Evolutionary conservation across 257 asterid genomes (phyloP), one percentile per base, ranked within the genome.

Genomic region (Lithospermum erythrorhizon): DNA sequence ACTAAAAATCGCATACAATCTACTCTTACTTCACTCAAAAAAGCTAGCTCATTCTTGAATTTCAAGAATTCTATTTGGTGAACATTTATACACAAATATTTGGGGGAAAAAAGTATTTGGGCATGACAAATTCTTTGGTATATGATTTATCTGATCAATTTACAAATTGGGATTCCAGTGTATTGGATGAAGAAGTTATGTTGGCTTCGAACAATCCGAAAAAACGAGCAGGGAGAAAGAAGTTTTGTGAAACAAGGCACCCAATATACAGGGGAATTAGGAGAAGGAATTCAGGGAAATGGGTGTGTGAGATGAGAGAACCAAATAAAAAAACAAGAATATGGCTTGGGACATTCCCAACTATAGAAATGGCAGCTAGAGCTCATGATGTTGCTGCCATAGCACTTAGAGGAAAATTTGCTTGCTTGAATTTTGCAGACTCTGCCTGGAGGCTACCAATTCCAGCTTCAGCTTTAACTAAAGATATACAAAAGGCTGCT

Each of bases 371-470:
- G 94, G 95, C 94, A 0, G 94, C 90, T 9, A 80, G 87, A 21
- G 95, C 95, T 0, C 82, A 84, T 37, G 95, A 87, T 17, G 95
- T 87, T 64, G 90, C 94, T 0, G 94, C 87, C 5, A 64, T 87
- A 1, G 90, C 94, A 0, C 61, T 87, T 10, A 62, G 86, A 8
- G 94, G 95, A n/a, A 70, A 72, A 10, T 77, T 81, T 2, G 88
- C 94, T 11, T 76, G 86, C 53, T 61, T 87, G 37, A 84, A 87
- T 20, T 87, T 84, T 29, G 86, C 86, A 0, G 95, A 87, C 76
- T 87, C 94, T 0, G 72, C 82, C 7, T 84, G 84, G 83, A 73
- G 73, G 45, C 66, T 87, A n/a, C 80, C 81, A 0, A 59, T 77
- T 37, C 95, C 94, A 14, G 80, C 76, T 0, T 76, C 94, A 1